Evolutionary conservation across 2,329 filamentous ascomycete genomes (phyloP), one percentile per base, ranked within the genome.

Genomic region (Verticillium albo-atrum): DNA sequence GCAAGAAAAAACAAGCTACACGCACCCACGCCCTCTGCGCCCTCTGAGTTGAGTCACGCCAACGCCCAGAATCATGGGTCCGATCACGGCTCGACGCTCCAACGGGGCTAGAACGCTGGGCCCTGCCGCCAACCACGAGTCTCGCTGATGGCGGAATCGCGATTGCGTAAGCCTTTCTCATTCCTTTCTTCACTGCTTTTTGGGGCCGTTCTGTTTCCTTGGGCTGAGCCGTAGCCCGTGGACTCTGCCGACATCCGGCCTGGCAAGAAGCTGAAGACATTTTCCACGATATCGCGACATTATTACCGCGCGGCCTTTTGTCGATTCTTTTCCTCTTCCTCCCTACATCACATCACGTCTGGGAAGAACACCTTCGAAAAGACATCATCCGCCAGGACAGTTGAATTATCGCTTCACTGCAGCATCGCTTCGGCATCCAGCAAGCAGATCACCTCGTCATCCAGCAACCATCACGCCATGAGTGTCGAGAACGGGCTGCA

Each of bases 401-500:
- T 37, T 15, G 14, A 37, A 37, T 37, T 15, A 17, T 20, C 10
- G 30, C 30, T 14, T 10, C 4, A 32, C 30, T 10, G 30, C 30
- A 32, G 3, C 30, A 32, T 32, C 30, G 14, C 23, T 27, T 27
- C 53, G 28, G n/a, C 25, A n/a, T 37, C 58, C 35, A n/a, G 25
- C n/a, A 51, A n/a, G n/a, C n/a, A n/a, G n/a, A n/a, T n/a, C n/a
- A n/a, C n/a, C n/a, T n/a, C n/a, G 47, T 25, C 20, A 25, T 51
- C 14, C 20, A 51, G n/a, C 47, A 32, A 32, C n/a, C n/a, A n/a
- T n/a, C n/a, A n/a, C 30, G 14, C 30, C 14, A 62, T 63, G 61
- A 54, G 51, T 51, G 37, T 52, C 9, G 53, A 62, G 12, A 62
- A 58, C 34, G 58, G 32, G 30, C 54, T 60, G 26, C 60, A 47